Evolutionary conservation across 2,329 filamentous ascomycete genomes (phyloP).

Genomic region (Leptoxyphium fumago): DNA sequence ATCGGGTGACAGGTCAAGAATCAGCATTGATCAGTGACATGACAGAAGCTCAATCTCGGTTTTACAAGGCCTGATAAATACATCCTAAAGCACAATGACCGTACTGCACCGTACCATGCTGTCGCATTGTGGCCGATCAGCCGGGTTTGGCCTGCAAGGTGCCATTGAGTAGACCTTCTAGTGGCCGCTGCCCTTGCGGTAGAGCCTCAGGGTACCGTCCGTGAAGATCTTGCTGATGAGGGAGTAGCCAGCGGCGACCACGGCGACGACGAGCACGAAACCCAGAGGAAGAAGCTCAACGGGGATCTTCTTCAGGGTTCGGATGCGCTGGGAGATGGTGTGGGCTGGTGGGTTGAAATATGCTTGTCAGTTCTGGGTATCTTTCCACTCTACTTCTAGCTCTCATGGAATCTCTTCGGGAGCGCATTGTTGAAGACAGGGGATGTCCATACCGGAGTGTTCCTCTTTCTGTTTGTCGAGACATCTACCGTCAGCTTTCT

Average conservation of each 20-base stretch:
- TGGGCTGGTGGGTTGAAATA: constrained; percentile 48
- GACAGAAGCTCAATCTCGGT: too few relatives aligned
- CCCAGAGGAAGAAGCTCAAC: constrained; percentile 89
- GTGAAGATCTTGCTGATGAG: constrained; percentile 64
- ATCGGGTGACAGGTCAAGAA: too few relatives aligned
- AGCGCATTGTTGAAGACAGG: not conserved
- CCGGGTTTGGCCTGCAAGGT: too few relatives aligned
- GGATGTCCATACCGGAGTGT: constrained; percentile 41
- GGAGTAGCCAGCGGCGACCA: constrained; percentile 72
- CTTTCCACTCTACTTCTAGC: not conserved
- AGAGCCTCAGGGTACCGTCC: constrained; percentile 86
- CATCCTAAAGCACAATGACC: too few relatives aligned
- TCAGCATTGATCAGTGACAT: too few relatives aligned
- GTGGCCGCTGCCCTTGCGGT: constrained; percentile 44
- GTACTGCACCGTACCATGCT: too few relatives aligned
- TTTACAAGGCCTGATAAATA: too few relatives aligned
- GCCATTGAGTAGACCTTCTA: not conserved
- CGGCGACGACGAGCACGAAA: constrained; percentile 63
- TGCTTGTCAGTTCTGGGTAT: not conserved
- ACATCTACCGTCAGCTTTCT: too few relatives aligned
- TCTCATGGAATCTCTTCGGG: too few relatives aligned
- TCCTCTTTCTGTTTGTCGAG: constrained; percentile 41
- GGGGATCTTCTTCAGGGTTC: constrained; percentile 77
- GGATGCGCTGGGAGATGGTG: constrained; percentile 89
- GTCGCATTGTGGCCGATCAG: too few relatives aligned